These are phyloP conservation scores for Zygoascus flipseniorum DNA, from an alignment of 805 yeast species.

Conservation along the genomic window DNA sequence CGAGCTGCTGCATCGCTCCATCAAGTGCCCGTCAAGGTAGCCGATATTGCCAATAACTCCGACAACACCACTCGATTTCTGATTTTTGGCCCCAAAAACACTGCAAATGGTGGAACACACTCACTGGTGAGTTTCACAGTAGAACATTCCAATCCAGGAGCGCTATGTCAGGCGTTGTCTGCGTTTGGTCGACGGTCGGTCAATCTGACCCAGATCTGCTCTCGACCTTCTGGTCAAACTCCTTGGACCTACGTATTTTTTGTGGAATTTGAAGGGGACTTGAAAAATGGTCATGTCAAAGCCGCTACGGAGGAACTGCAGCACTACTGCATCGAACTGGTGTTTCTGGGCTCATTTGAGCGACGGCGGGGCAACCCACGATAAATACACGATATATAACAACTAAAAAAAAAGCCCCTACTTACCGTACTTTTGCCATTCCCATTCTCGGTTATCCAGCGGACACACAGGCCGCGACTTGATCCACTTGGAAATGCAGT, in stretches of 20 bases:
- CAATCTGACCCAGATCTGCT: conserved; percentile 62
- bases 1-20: conserved; percentile 44
- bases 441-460: conserved; percentile 89
- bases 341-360: conserved; percentile 51
- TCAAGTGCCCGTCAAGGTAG: conserved; percentile 42
- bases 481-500: conserved; percentile 93
- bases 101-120: neutral
- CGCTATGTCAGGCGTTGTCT: conserved; percentile 56
- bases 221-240: conserved; percentile 59
- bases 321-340: conserved; percentile 39
- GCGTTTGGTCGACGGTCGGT: conserved; percentile 47
- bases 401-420: conserved; percentile 22
- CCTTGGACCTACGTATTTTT: conserved; percentile 82
- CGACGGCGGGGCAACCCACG: neutral
- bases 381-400: neutral
- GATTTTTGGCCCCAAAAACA: conserved; percentile 38
- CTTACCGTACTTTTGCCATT: conserved; percentile 61
- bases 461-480: conserved; percentile 96
- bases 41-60: conserved; percentile 59
- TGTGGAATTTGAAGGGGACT: conserved; percentile 51
- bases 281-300: conserved; percentile 4
- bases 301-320: conserved; percentile 37
- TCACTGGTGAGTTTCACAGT: conserved; percentile 61
- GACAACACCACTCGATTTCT: conserved; percentile 84
- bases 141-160: conserved; percentile 53